Conservation (phyloP, 1,284 basidiomycete species). For the Coriolopsis trogii region DNA sequence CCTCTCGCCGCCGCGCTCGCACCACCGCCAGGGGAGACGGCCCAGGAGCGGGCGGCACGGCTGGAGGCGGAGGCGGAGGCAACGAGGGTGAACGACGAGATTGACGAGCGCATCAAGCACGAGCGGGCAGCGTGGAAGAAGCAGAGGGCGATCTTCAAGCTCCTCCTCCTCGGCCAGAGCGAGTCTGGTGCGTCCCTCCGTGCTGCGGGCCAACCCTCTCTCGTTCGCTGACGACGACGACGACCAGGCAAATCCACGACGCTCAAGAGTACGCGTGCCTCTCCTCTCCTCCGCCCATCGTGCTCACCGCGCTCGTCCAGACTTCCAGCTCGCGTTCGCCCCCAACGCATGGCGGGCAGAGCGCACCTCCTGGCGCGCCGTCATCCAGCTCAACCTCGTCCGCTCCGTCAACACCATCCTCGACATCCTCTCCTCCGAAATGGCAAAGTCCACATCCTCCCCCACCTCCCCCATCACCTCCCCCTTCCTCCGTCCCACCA, state of each 20-base stretch:
- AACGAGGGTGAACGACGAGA: conserved; percentile 53
- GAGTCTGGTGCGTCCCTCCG: conserved; percentile 53
- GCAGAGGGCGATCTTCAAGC: conserved; percentile 49
- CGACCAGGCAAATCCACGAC: conserved; percentile 34
- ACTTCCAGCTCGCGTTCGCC: conserved; percentile 55
- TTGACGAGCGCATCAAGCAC: conserved; percentile 56
- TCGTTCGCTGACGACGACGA: not conserved
- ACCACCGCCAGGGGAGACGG: conserved; percentile 30
- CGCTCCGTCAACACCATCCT: conserved; percentile 60
- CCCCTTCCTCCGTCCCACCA: conserved; percentile 16
- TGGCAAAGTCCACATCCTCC: conserved; percentile 29
- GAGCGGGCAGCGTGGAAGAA: conserved; percentile 48
- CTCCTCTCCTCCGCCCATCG: not conserved
- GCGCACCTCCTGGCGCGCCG: conserved; percentile 60
- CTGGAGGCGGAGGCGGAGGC: conserved; percentile 53
- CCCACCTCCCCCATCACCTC: conserved; percentile 14
- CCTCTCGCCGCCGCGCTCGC: conserved; percentile 31
- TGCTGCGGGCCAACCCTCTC: not conserved
- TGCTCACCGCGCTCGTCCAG: conserved; percentile 28
- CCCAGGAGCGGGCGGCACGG: conserved; percentile 35
- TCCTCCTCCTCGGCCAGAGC: conserved; percentile 63
- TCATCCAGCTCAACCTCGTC: conserved; percentile 70
- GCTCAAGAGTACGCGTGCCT: conserved; percentile 32
- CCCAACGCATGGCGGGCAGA: conserved; percentile 56
- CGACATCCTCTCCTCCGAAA: conserved; percentile 49